phyloP scores from a whole-genome alignment of 257 asterid species.

The Asclepias syriaca region DNA sequence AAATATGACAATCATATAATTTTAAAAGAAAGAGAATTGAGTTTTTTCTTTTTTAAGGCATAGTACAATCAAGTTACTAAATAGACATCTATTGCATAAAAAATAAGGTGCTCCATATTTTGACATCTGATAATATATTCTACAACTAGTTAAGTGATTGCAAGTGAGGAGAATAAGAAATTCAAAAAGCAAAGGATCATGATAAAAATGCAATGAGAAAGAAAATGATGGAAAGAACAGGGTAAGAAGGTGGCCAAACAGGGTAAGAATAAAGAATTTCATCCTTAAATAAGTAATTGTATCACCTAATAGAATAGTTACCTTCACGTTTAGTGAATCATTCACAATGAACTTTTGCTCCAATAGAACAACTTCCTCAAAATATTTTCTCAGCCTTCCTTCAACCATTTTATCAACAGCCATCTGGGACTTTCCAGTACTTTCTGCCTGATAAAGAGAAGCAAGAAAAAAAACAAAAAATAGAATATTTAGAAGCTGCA shows the following conservation, averaged over 20 bases:
- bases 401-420: conserved; percentile 91
- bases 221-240: not conserved
- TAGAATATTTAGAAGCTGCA: not conserved
- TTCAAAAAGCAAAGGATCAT: conserved; percentile 1
- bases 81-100: not conserved
- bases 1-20: not conserved
- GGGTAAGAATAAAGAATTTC: not conserved
- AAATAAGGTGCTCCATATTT: not conserved
- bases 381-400: conserved; percentile 88
- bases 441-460: conserved; percentile 60
- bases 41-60: not conserved
- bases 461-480: not conserved
- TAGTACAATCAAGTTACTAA: not conserved
- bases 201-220: not conserved
- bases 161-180: not conserved
- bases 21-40: not conserved
- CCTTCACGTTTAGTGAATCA: conserved; percentile 44
- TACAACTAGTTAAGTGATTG: not conserved
- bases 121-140: not conserved
- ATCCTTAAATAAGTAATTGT: not conserved
- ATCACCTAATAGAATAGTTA: conserved; percentile 5
- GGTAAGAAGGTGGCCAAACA: not conserved
- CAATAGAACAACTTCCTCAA: conserved; percentile 89
- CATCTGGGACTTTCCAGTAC: conserved; percentile 81
- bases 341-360: conserved; percentile 89